Conservation (phyloP, 2,329 filamentous ascomycete genomes). For the Colletotrichum sp. region DNA sequence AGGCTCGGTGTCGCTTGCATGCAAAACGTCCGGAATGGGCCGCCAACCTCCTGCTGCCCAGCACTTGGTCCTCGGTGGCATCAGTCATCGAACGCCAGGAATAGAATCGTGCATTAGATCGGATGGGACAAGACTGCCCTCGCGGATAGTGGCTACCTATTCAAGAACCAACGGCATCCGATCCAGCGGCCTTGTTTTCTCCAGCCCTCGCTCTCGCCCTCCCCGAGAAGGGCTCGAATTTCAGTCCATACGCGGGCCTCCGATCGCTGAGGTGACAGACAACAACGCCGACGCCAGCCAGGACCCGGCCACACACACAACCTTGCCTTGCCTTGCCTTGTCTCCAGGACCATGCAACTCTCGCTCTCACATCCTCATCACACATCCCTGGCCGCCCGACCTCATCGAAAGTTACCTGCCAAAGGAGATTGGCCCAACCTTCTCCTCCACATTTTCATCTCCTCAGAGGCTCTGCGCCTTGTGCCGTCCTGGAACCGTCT, state of each 20-base stretch:
- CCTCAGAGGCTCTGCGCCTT: background rate
- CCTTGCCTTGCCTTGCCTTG: background rate
- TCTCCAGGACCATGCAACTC: background rate
- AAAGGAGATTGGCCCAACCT: background rate
- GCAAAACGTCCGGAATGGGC: background rate
- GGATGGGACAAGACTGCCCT: background rate
- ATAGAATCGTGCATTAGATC: slow-evolving; percentile 12
- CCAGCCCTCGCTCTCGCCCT: background rate
- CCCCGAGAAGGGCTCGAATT: slow-evolving; percentile 5
- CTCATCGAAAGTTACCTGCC: background rate
- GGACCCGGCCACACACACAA: background rate
- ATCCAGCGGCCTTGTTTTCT: background rate
- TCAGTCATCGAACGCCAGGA: background rate
- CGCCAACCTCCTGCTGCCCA: background rate
- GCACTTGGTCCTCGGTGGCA: background rate
- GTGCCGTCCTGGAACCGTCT: background rate
- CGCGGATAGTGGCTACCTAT: background rate
- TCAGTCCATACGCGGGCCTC: background rate
- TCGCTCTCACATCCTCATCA: background rate
- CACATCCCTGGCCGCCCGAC: background rate
- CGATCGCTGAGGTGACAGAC: background rate
- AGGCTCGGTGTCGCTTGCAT: background rate
- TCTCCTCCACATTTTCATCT: background rate
- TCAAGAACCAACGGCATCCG: slow-evolving; percentile 9
- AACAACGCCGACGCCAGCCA: background rate